Conservation (phyloP, 2,329 filamentous ascomycete genomes). For the Metarhizium sp. region DNA sequence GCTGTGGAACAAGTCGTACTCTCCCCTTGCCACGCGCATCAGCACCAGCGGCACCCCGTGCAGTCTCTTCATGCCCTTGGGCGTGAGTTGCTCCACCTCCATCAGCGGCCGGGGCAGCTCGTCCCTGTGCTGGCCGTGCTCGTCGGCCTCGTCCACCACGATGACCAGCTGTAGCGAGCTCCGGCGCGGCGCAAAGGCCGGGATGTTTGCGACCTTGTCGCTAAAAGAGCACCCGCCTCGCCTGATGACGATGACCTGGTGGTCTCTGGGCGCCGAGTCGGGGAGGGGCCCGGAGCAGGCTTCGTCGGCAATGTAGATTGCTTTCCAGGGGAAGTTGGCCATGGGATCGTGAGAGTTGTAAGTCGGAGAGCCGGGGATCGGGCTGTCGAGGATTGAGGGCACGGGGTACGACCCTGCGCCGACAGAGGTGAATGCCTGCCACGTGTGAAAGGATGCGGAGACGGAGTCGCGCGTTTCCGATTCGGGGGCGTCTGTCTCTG, state of each 20-base stretch:
- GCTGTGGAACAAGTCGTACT: conserved; percentile 50
- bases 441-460: conserved; percentile 34
- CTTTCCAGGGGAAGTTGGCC: conserved; percentile 54
- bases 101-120: conserved; percentile 54
- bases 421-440: conserved; percentile 43
- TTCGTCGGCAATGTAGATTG: conserved; percentile 60
- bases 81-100: conserved; percentile 63
- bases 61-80: conserved; percentile 56
- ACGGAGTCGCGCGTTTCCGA: conserved; percentile 18
- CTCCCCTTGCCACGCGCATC: conserved; percentile 57
- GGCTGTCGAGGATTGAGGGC: conserved; percentile 53
- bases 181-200: conserved; percentile 55
- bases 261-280: conserved; percentile 37
- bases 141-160: conserved; percentile 45
- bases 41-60: conserved; percentile 77
- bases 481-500: conserved; percentile 20
- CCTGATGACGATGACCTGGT: conserved; percentile 74
- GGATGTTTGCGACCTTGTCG: conserved; percentile 77
- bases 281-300: conserved; percentile 53
- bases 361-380: conserved; percentile 30
- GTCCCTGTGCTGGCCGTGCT: conserved; percentile 14
- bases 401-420: conserved; percentile 57
- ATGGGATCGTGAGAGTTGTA: conserved; percentile 27
- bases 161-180: conserved; percentile 70
- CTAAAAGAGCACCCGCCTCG: conserved; percentile 80